Conservation (phyloP, 306 rosid genomes). For the Castanopsis chinensis region DNA sequence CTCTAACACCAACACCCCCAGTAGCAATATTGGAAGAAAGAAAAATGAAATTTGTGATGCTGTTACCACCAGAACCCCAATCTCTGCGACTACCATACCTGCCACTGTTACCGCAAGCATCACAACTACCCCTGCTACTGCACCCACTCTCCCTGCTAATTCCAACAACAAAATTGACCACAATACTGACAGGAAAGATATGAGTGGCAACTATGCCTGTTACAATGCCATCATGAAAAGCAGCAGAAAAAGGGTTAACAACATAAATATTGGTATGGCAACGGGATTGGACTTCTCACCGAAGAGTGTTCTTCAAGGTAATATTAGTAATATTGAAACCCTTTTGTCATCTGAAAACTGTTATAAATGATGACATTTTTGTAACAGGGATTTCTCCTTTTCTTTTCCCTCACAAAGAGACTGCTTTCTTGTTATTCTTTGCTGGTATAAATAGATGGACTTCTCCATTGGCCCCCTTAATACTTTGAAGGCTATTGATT, state of each 20-base stretch:
- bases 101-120: slow-evolving; percentile 4
- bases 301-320: slow-evolving; percentile 76
- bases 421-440: background rate
- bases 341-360: background rate
- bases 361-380: background rate
- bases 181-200: slow-evolving; percentile 25
- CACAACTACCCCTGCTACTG: slow-evolving; percentile 14
- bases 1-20: background rate
- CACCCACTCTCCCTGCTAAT: slow-evolving; percentile 6
- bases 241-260: slow-evolving; percentile 23
- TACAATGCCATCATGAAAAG: slow-evolving; percentile 18
- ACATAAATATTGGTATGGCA: slow-evolving; percentile 27
- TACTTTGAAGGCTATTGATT: background rate
- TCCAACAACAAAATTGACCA: slow-evolving; percentile 2
- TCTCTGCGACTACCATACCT: background rate
- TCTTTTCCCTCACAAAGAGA: background rate
- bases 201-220: slow-evolving; percentile 12
- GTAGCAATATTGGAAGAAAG: slow-evolving; percentile 23
- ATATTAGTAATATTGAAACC: background rate
- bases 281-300: slow-evolving; percentile 66
- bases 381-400: background rate
- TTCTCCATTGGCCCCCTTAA: background rate
- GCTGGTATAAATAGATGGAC: background rate
- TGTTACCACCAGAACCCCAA: slow-evolving; percentile 8
- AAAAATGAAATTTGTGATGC: slow-evolving; percentile 10